These are phyloP conservation scores for Ophiostoma pallidulum DNA, from an alignment of 2,329 filamentous ascomycete genomes.

Conservation along the genomic window DNA sequence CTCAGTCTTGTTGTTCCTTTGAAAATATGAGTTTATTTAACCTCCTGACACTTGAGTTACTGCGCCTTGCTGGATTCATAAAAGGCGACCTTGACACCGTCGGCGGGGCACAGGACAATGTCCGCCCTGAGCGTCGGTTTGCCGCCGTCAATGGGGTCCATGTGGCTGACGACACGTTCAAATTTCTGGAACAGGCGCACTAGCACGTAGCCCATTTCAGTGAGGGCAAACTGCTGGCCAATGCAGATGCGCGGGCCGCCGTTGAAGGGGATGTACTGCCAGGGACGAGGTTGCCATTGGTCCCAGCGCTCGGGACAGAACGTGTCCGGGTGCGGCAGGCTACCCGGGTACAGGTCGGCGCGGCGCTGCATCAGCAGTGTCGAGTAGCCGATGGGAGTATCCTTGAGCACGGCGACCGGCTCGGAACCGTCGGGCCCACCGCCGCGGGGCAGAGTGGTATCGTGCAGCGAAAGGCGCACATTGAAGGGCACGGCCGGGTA, in stretches of 20 bases:
- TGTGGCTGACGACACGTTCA: slow-evolving; percentile 49
- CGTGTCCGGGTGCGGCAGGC: slow-evolving; percentile 34
- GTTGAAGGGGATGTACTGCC: slow-evolving; percentile 69
- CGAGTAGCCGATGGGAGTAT: slow-evolving; percentile 56
- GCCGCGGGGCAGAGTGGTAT: slow-evolving; percentile 66
- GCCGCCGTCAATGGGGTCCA: slow-evolving; percentile 45
- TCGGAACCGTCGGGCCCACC: slow-evolving; percentile 53
- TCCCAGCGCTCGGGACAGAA: slow-evolving; percentile 63
- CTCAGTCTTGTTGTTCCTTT: no score
- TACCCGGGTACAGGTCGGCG: slow-evolving; percentile 47
- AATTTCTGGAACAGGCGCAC: slow-evolving; percentile 65
- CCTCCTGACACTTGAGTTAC: neutral
- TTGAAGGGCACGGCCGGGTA: slow-evolving; percentile 77
- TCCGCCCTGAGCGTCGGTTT: slow-evolving; percentile 46
- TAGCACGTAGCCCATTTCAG: slow-evolving; percentile 65
- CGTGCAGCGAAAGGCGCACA: slow-evolving; percentile 58
- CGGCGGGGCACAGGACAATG: slow-evolving; percentile 49
- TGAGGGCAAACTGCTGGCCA: slow-evolving; percentile 73
- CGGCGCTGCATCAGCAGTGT: slow-evolving; percentile 66
- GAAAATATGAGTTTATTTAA: no score
- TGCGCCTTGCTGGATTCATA: slow-evolving; percentile 33
- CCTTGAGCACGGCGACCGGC: slow-evolving; percentile 57
- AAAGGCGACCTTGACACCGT: slow-evolving; percentile 50
- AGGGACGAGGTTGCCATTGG: slow-evolving; percentile 52
- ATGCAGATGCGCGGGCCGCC: slow-evolving; percentile 66